These are phyloP conservation scores for Exophiala mesophila DNA, from an alignment of 2,329 filamentous ascomycete genomes.

Conservation along the genomic window DNA sequence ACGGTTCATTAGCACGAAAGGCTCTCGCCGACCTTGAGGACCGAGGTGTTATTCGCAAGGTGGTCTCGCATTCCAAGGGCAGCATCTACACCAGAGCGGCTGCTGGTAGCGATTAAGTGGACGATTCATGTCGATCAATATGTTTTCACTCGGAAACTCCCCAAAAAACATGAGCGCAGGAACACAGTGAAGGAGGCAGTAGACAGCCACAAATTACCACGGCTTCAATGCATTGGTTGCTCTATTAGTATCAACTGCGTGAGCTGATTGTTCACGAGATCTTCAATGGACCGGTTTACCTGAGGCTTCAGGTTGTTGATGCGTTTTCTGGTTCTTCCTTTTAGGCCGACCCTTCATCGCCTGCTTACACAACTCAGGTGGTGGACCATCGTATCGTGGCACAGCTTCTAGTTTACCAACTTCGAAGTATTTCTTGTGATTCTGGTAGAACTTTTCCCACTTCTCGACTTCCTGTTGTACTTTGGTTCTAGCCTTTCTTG, in stretches of 20 bases:
- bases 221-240: too few species aligned
- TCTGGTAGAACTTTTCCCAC: slow-evolving; percentile 79
- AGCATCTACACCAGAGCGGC: slow-evolving; percentile 73
- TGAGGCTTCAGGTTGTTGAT: slow-evolving; percentile 6
- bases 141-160: too few species aligned
- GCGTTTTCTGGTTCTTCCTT: slow-evolving; percentile 31
- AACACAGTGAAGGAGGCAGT: too few species aligned
- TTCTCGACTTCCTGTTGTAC: slow-evolving; percentile 66
- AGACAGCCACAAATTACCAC: too few species aligned
- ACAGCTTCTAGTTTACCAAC: slow-evolving; percentile 66
- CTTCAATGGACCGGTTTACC: slow-evolving; percentile 28
- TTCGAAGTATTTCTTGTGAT: slow-evolving; percentile 72
- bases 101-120: slow-evolving; percentile 26
- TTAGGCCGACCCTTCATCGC: slow-evolving; percentile 65
- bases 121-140: too few species aligned
- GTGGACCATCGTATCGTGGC: slow-evolving; percentile 40
- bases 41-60: slow-evolving; percentile 75
- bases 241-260: too few species aligned
- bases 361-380: slow-evolving; percentile 62
- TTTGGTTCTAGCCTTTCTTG: slow-evolving; percentile 57
- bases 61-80: slow-evolving; percentile 94
- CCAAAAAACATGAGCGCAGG: too few species aligned
- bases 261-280: too few species aligned
- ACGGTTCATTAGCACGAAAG: slow-evolving; percentile 87
- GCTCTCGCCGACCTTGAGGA: slow-evolving; percentile 29